Evolutionary conservation across 495 filamentous ascomycete species (phyloP).

Genomic region (Penicillium paradoxum): DNA sequence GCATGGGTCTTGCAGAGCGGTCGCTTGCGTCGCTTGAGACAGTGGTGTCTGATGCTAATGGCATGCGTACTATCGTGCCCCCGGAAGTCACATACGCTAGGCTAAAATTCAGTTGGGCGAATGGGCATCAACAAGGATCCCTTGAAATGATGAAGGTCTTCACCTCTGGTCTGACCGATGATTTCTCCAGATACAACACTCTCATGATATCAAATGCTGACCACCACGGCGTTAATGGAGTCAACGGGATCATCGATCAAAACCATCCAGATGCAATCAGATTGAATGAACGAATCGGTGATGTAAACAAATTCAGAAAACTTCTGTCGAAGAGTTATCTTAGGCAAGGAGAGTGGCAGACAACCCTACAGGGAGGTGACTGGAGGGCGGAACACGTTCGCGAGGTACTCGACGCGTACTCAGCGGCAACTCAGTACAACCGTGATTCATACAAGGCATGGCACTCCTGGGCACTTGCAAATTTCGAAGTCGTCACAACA

Average conservation of each 20-base stretch:
- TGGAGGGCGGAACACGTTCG: conserved; percentile 70
- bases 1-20: conserved; percentile 94
- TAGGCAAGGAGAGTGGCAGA: conserved; percentile 94
- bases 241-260: conserved; percentile 54
- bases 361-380: conserved; percentile 72
- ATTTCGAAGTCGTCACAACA: conserved; percentile 93
- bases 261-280: conserved; percentile 35
- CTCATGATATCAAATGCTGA: conserved; percentile 45
- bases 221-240: conserved; percentile 48
- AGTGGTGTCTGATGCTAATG: conserved; percentile 51
- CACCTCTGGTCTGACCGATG: conserved; percentile 69
- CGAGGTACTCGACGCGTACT: conserved; percentile 75
- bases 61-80: conserved; percentile 49
- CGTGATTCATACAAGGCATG: conserved; percentile 96
- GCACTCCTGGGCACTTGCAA: conserved; percentile 98
- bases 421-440: conserved; percentile 85
- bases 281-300: conserved; percentile 39
- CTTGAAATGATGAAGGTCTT: conserved; percentile 77
- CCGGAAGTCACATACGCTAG: conserved; percentile 85
- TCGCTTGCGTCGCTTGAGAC: conserved; percentile 79
- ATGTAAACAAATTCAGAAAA: conserved; percentile 50
- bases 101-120: conserved; percentile 92
- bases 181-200: conserved; percentile 58
- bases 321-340: conserved; percentile 93
- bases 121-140: conserved; percentile 63